Base-by-base conservation (phyloP, 208 protist genomes). In the Crithidia thermophila region DNA sequence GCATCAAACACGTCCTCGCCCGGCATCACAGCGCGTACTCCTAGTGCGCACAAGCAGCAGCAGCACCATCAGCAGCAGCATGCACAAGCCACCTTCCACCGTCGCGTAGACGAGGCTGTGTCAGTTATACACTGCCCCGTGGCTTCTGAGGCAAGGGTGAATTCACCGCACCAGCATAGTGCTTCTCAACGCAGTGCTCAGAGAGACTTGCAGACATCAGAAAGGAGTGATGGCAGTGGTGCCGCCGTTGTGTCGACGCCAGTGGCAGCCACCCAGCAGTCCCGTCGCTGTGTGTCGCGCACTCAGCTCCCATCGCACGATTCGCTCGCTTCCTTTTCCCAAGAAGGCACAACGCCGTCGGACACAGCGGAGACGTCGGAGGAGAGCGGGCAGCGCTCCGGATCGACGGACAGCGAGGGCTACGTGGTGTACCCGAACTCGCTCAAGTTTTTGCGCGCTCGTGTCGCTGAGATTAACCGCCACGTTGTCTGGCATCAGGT, bases 401-500 rank as follows among this genome's bases (percentile, higher is more conserved):
- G 57, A 16, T 7, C 45, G 25, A 39, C 11, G 0, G 60, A 40
- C 23, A 49, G 58, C 30, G 52, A 18, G 13, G 68, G 68, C 47
- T 75, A 63, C 45, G 60, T 75, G 3, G 68, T 75, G 40, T 75
- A 75, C 28, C 59, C 42, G 8, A 67, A 68, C 25, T 66, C 72
- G 4, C 27, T 83, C 23, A 55, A 36, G 34, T 79, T 61, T 39
- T 34, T 83, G 45, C 64, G 62, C 4, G 67, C 43, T n/a, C 72
- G 72, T 21, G 72, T 83, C 28, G 47, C 51, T 33, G 66, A 81
- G 21, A 82, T 91, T 55, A 88, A 91, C 47, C 49, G 57, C 3
- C 60, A 77, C 20, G 68, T 91, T 14, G 79, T 84, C 49, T 75
- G 61, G 62, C 78, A 88, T 55, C 78, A 84, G 62, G 67, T 84